Percentiles rank a stretch among this genome's conserved stretches.
Evolutionary conservation across 176 grass and related monocot species (phyloP).

Genomic region (Cenchrus purpureus): DNA sequence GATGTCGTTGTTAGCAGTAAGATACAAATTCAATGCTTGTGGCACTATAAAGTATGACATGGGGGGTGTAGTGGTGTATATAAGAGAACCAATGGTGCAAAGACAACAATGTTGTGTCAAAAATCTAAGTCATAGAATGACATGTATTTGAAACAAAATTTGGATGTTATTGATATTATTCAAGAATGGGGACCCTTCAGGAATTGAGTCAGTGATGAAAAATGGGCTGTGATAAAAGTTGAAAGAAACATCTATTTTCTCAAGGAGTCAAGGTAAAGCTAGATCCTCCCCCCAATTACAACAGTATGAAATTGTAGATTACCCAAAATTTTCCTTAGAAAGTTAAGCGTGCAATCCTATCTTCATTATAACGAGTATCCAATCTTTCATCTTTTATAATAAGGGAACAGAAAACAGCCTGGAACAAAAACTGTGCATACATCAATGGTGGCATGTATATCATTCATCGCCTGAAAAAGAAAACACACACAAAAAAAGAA

Average conservation of each 20-base stretch:
- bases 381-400: not conserved
- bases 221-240: not conserved
- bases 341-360: not conserved
- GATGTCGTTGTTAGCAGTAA: not conserved
- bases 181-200: not conserved
- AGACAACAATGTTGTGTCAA: not conserved
- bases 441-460: conserved; percentile 57
- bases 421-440: conserved; percentile 52
- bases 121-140: not conserved
- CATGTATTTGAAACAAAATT: conserved; percentile 15
- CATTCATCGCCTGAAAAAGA: conserved; percentile 57
- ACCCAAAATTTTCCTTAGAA: not conserved
- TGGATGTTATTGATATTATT: not conserved
- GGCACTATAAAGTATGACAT: not conserved
- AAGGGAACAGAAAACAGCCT: not conserved
- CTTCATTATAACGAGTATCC: not conserved
- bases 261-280: conserved; percentile 7
- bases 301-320: not conserved
- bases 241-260: not conserved
- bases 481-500: not conserved
- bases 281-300: not conserved
- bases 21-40: not conserved
- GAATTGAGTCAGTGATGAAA: not conserved
- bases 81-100: not conserved
- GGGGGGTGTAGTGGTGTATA: not conserved